A percentile compares a stretch with the other conserved stretches of the same genome.
phyloP scores from a whole-genome alignment of 139 green algal genomes.

The Penium margaritaceum region DNA sequence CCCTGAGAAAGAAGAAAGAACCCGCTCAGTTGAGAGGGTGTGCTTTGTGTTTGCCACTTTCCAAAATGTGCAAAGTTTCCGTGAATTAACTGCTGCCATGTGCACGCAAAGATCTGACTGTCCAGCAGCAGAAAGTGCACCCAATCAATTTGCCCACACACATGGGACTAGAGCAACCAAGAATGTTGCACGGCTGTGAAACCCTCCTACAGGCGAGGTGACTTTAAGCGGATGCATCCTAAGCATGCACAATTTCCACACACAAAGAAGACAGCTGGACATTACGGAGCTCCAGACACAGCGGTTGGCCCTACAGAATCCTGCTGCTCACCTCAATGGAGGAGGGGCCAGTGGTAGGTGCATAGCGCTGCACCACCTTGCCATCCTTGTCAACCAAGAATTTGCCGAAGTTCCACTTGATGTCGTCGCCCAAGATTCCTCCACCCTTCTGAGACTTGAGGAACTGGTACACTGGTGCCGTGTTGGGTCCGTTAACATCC shows the following conservation, averaged over 20 bases:
- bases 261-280: not conserved
- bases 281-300: not conserved
- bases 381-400: slow-evolving; percentile 56
- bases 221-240: no score
- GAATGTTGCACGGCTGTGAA: not conserved
- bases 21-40: no score
- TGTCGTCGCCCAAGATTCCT: slow-evolving; percentile 35
- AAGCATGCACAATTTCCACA: not conserved
- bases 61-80: not conserved
- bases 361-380: slow-evolving; percentile 52
- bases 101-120: not conserved
- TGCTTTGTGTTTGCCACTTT: no score
- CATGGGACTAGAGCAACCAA: not conserved
- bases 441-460: slow-evolving; percentile 45
- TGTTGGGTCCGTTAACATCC: slow-evolving; percentile 52
- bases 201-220: no score
- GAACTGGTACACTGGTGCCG: slow-evolving; percentile 43
- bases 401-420: slow-evolving; percentile 61
- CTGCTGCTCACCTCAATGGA: slow-evolving; percentile 46
- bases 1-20: no score
- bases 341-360: slow-evolving; percentile 38
- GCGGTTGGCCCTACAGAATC: not conserved
- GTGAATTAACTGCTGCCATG: no score
- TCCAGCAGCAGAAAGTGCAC: not conserved
- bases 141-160: no score